Evolutionary conservation across 2,329 filamentous ascomycete genomes (phyloP).

Genomic region (Pezicula carpinea): DNA sequence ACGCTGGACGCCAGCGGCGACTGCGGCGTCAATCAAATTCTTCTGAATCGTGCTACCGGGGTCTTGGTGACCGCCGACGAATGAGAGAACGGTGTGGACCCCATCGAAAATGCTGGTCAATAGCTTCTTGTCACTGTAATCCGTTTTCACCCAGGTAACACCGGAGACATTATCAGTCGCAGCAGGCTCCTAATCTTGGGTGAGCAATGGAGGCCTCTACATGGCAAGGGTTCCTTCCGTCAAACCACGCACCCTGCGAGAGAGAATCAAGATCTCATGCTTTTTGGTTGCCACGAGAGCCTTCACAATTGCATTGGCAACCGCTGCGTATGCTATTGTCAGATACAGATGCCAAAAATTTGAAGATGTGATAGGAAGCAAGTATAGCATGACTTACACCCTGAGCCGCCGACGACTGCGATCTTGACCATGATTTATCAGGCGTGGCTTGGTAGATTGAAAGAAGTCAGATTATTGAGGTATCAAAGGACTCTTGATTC

Average conservation of each 20-base stretch:
- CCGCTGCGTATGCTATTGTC: slow-evolving; percentile 33
- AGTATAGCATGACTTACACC: slow-evolving; percentile 29
- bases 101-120: slow-evolving; percentile 36
- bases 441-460: neutral
- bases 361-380: slow-evolving; percentile 1
- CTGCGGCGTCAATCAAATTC: slow-evolving; percentile 30
- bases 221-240: neutral
- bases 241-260: slow-evolving; percentile 5
- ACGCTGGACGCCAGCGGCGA: slow-evolving; percentile 29
- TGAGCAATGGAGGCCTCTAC: slow-evolving; percentile 2
- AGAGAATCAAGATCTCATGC: slow-evolving; percentile 47
- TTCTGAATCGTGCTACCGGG: slow-evolving; percentile 22
- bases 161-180: slow-evolving; percentile 11
- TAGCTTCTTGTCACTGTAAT: slow-evolving; percentile 36
- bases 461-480: neutral
- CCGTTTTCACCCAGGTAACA: slow-evolving; percentile 36
- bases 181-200: slow-evolving; percentile 21
- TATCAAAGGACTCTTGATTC: neutral
- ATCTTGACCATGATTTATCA: slow-evolving; percentile 37
- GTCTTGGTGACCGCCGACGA: slow-evolving; percentile 29
- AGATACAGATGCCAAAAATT: slow-evolving; percentile 4
- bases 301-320: slow-evolving; percentile 49
- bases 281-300: slow-evolving; percentile 41
- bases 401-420: slow-evolving; percentile 39
- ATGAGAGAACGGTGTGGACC: slow-evolving; percentile 46